Evolutionary conservation across 345 rosid genomes (phyloP), one percentile per base, ranked within the genome.

Genomic region (Eucalyptus marginata): DNA sequence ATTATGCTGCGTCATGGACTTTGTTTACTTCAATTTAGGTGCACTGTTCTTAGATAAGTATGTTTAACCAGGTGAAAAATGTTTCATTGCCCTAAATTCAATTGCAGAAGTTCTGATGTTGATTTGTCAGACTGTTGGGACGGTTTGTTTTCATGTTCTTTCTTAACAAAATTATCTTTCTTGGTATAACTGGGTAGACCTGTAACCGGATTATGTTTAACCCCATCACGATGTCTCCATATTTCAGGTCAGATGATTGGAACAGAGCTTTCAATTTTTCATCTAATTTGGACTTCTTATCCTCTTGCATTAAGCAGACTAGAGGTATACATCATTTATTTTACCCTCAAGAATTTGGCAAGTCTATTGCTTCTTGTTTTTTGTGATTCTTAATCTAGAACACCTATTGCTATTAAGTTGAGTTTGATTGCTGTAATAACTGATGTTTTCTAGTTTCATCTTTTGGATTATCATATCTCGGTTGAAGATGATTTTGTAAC

Each of bases 231-330:
- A 89, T 88, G 62, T 87, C 80, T 89, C 83, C 14, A 68, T 64
- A 88, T 94, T 92, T 91, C 98, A 97, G 99, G 97, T 91, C 94
- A 8, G 96, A 93, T 89, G 99, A 97, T 89, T 97, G 98, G 98
- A 92, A 96, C 88, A 92, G 88, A 91, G 97, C 99, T 84, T 96
- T 96, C 90, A 95, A 96, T 88, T 97, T 92, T 91, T 94, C 98
- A 29, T 93, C 97, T 76, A 93, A 96, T 91, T 91, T 95, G 93
- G 94, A 92, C 51, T 97, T 97, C 95, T 33, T 97, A 89, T 89
- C 95, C 86, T 76, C 95, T 87, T 96, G 99, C 94, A 87, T 95
- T 58, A 86, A 66, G 81, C 93, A 93, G 90, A 93, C 96, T 76
- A 27, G 44, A 91, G 99, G 99, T 96, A 94, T 36, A 36, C 83